Base-by-base conservation (phyloP, 176 grass and related monocot genomes). In the Musa acuminata region DNA sequence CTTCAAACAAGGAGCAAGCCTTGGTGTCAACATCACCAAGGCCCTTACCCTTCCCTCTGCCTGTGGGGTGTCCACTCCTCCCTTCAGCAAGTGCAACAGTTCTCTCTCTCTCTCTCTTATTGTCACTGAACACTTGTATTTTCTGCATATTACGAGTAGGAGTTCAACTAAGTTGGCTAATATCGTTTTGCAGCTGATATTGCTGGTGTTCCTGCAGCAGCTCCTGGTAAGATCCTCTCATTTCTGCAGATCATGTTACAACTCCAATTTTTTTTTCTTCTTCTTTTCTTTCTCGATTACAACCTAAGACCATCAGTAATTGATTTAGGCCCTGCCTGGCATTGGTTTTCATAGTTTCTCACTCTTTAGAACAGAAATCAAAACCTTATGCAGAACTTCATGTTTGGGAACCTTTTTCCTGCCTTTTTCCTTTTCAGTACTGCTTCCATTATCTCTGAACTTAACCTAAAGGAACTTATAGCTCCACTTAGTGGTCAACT, bases 81-180 rank as follows among this genome's bases (percentile, higher is more conserved):
- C 88, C 48, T 62, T 83, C 13, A 87, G 55, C 74, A 78, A 68
- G 16, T 96, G 92, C 88, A 80, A 88, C 91, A 1, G 66, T 83
- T 43, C 16, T n/a, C 19, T 65, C 59, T 11, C 35, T 43, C 35
- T 43, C 35, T 43, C 0, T 27, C n/a, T n/a, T 1, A 22, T 1
- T 67, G 13, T 17, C 43, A 2, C 3, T 53, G 19, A 4, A 53
- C 13, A 55, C 11, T 2, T 52, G 35, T 6, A 5, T 43, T 43
- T 43, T 43, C 35, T 43, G 57, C 20, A 13, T 1, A 72, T 23
- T 5, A 13, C 1, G 6, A 23, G 20, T 11, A 53, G 35, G 35
- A 55, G 25, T 24, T 7, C 20, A 7, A 13, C 11, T 73, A 22
- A 10, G 19, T 55, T 55, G 35, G 35, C 35, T 43, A 43, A 43